Conservation (phyloP, 257 asterid genomes). For the Nicotiana benthamiana region DNA sequence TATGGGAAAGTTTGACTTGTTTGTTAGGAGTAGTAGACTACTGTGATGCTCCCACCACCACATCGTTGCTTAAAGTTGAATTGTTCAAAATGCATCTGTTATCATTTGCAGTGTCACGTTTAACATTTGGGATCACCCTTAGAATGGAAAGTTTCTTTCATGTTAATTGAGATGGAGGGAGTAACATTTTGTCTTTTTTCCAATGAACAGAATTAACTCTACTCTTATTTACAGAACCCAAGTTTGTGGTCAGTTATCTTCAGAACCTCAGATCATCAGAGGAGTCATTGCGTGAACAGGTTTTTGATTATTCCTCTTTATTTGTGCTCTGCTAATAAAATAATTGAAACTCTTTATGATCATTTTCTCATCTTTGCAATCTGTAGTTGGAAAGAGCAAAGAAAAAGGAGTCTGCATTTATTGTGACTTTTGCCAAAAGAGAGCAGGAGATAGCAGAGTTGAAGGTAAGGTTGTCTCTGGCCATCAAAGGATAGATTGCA, state of each 20-base stretch:
- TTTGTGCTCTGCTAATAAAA: neutral
- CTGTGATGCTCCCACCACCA: neutral
- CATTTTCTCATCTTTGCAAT: slow-evolving; percentile 14
- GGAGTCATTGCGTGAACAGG: slow-evolving; percentile 92
- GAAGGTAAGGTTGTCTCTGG: slow-evolving; percentile 46
- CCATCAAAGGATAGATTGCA: neutral
- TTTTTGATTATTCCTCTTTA: slow-evolving; percentile 14
- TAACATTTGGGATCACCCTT: neutral
- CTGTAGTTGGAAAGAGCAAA: slow-evolving; percentile 82
- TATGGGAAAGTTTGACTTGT: neutral
- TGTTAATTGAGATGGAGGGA: neutral
- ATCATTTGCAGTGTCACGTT: neutral
- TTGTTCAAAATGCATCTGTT: neutral
- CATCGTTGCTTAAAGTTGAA: neutral
- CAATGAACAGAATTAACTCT: slow-evolving; percentile 2
- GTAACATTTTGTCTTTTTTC: neutral
- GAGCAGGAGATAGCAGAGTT: slow-evolving; percentile 99
- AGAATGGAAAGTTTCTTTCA: neutral
- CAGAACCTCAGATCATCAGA: slow-evolving; percentile 82
- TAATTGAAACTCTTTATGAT: neutral
- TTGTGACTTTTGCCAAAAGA: slow-evolving; percentile 91
- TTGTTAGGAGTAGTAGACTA: neutral
- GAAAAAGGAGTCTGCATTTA: slow-evolving; percentile 95
- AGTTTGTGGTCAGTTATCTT: slow-evolving; percentile 50
- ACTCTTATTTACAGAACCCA: slow-evolving; percentile 45